phyloP scores from a whole-genome alignment of 1,139 yeast species.

The Yamadazyma membranifaciens region DNA sequence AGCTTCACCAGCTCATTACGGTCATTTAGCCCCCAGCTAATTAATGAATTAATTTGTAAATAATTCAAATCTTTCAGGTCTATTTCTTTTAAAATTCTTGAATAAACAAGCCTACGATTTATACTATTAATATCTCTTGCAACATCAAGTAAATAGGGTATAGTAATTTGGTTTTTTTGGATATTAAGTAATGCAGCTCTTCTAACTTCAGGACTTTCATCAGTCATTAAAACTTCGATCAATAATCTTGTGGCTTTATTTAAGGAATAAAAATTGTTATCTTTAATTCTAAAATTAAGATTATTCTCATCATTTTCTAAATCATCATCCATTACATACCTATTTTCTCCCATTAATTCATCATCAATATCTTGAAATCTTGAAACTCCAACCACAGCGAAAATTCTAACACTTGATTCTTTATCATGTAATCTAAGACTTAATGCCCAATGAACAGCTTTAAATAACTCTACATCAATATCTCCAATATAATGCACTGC shows the following conservation, averaged over 20 bases:
- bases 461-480: slow-evolving; percentile 70
- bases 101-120: slow-evolving; percentile 71
- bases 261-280: slow-evolving; percentile 1
- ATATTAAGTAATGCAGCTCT: slow-evolving; percentile 78
- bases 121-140: slow-evolving; percentile 76
- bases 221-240: slow-evolving; percentile 59
- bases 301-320: slow-evolving; percentile 25
- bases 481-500: slow-evolving; percentile 73
- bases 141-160: slow-evolving; percentile 67
- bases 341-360: slow-evolving; percentile 29
- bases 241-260: slow-evolving; percentile 11
- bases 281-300: slow-evolving; percentile 22
- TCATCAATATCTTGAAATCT: slow-evolving; percentile 61
- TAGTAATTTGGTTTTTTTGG: slow-evolving; percentile 51
- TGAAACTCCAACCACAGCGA: slow-evolving; percentile 79
- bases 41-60: slow-evolving; percentile 61
- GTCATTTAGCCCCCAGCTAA: slow-evolving; percentile 85
- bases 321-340: slow-evolving; percentile 1
- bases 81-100: slow-evolving; percentile 67
- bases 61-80: slow-evolving; percentile 59
- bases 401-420: slow-evolving; percentile 75
- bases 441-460: slow-evolving; percentile 59
- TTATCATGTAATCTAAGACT: slow-evolving; percentile 70
- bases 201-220: slow-evolving; percentile 85
- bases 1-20: slow-evolving; percentile 71